Evolutionary conservation across 1,139 yeast species (phyloP).

Genomic region (Sugiyamaella castrensis): DNA sequence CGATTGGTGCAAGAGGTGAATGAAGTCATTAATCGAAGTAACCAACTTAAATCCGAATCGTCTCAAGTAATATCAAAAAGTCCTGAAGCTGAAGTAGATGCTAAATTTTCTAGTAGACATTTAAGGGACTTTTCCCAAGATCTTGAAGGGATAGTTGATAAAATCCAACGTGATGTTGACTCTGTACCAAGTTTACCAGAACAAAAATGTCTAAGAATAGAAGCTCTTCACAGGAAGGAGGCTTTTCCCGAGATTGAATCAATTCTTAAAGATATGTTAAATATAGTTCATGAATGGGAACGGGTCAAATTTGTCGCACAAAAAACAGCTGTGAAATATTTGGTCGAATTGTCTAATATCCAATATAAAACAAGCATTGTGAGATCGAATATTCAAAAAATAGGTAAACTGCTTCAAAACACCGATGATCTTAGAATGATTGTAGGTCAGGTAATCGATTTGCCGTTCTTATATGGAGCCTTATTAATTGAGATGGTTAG

Average conservation of each 20-base stretch:
- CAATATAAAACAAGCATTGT: conserved; percentile 34
- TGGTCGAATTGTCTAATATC: conserved; percentile 31
- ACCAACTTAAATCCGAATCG: conserved; percentile 19
- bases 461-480: conserved; percentile 80
- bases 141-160: conserved; percentile 29
- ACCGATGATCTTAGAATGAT: conserved; percentile 45
- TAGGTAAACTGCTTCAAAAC: conserved; percentile 37
- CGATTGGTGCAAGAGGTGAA: conserved; percentile 22
- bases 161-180: conserved; percentile 31
- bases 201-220: background rate
- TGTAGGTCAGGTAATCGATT: conserved; percentile 58
- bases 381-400: conserved; percentile 32
- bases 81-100: conserved; percentile 15
- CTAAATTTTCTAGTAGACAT: conserved; percentile 8
- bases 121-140: conserved; percentile 28
- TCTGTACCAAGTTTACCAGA: conserved; percentile 29
- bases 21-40: conserved; percentile 24
- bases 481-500: conserved; percentile 67
- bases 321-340: conserved; percentile 20
- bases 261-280: conserved; percentile 26
- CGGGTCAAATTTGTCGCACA: conserved; percentile 23
- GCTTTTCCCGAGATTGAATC: conserved; percentile 27
- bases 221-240: no score
- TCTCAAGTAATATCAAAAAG: conserved; percentile 13
- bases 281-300: conserved; percentile 20